Evolutionary conservation across 1,284 basidiomycete species (phyloP), one percentile per base, ranked within the genome.

Genomic region (Cryptococcus amylolentus): DNA sequence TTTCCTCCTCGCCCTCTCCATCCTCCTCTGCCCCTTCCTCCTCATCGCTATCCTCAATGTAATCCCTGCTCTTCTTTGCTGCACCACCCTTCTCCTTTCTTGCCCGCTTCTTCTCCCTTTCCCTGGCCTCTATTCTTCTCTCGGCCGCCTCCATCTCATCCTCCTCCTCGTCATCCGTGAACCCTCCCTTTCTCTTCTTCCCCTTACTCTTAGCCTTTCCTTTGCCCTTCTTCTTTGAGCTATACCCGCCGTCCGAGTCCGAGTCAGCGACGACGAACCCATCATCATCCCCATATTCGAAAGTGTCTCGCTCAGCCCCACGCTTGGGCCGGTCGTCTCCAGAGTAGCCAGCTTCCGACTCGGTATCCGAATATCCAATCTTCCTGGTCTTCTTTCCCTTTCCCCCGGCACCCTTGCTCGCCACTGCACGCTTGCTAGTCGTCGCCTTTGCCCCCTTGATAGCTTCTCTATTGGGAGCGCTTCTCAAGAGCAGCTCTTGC

Each of bases 191-290:
- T 46, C 54, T 55, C 49, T 41, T 57, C 63, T 58, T 62, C 51
- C 44, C 62, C 57, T 46, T 57, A 52, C 41, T 20, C 54, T 38
- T 67, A 53, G 41, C 65, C 63, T 51, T 68, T 57, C 52, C 58
- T 61, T 54, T 68, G 59, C 50, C 59, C 56, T 46, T 60, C 45
- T 46, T 58, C n/a, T 57, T 49, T 42, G 40, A 16, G 13, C 66
- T 49, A 45, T 63, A 64, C 16, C 65, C 68, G 12, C 65, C 64
- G 20, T 71, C 68, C 42, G 66, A 63, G 12, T 72, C 70, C 7
- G 58, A 59, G 57, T 74, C 72, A 16, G 68, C 71, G 12, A 76
- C 72, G 16, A 76, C 68, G 54, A 76, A 76, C 26, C 74, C 74
- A 57, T 76, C 74, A 52, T 76, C 72, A 47, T 76, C 73, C 45